Evolutionary conservation across 139 green algal species (phyloP).

Genomic region (Pleodorina starrii): DNA sequence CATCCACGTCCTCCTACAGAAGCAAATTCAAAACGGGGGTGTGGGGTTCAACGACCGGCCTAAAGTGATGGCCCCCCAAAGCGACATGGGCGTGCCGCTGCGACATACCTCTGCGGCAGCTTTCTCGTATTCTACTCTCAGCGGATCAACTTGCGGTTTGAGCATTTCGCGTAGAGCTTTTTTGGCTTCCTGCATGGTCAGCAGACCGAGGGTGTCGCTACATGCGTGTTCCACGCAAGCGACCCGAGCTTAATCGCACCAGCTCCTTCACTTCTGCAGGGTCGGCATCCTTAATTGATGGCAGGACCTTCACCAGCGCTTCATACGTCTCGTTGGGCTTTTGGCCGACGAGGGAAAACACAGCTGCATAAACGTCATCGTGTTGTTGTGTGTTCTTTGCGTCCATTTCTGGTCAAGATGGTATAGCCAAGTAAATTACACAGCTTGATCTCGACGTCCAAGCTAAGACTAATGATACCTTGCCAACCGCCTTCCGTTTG

Average conservation of each 20-base stretch:
- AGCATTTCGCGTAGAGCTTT: conserved; percentile 22
- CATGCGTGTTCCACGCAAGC: not conserved
- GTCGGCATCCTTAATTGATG: conserved; percentile 12
- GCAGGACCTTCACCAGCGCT: not conserved
- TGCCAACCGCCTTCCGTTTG: no score
- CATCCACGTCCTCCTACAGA: conserved; percentile 31
- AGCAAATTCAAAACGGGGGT: no score
- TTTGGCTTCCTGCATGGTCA: not conserved
- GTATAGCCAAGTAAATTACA: no score
- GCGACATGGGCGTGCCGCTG: no score
- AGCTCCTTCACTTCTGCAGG: conserved; percentile 35
- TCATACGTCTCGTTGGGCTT: conserved; percentile 26
- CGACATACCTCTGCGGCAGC: conserved; percentile 17
- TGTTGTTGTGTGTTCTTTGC: not conserved
- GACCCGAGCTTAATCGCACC: no score
- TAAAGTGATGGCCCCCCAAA: no score
- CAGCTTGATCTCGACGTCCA: no score
- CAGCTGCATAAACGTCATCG: conserved; percentile 13
- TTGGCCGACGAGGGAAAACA: conserved; percentile 4
- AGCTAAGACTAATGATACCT: no score
- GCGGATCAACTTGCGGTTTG: not conserved
- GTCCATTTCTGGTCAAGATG: not conserved
- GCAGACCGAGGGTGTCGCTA: no score
- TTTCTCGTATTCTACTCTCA: conserved; percentile 26
- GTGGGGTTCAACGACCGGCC: no score